phyloP scores from a whole-genome alignment of 805 yeast genomes.

The Alloascoidea hylecoeti region DNA sequence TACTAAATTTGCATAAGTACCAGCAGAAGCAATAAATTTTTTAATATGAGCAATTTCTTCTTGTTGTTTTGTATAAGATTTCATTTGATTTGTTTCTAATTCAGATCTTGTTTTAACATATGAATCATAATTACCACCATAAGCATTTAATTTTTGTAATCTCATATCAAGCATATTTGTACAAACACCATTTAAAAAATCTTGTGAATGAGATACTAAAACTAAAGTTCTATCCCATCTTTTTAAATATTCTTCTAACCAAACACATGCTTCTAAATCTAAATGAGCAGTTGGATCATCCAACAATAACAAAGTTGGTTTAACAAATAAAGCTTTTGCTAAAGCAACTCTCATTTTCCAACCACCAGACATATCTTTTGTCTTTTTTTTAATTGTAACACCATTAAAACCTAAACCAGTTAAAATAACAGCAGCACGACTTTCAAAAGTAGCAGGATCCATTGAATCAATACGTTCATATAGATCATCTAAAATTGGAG shows the following conservation, averaged over 20 bases:
- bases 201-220: conserved; percentile 95
- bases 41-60: conserved; percentile 97
- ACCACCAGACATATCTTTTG: conserved; percentile 99
- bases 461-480: conserved; percentile 92
- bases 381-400: conserved; percentile 77
- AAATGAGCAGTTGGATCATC: conserved; percentile 99
- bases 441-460: conserved; percentile 94
- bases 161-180: conserved; percentile 98
- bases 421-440: conserved; percentile 89
- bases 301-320: conserved; percentile 85
- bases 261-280: conserved; percentile 98
- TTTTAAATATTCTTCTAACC: conserved; percentile 97
- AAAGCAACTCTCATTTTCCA: conserved; percentile 99
- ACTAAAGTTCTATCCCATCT: conserved; percentile 88
- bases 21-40: conserved; percentile 98
- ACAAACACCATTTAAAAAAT: conserved; percentile 98
- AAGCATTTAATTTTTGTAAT: conserved; percentile 52
- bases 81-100: conserved; percentile 94
- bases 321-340: conserved; percentile 94
- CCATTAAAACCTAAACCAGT: conserved; percentile 95
- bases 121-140: conserved; percentile 98
- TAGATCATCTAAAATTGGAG: conserved; percentile 67
- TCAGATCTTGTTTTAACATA: conserved; percentile 91
- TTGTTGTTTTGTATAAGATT: conserved; percentile 93
- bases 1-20: conserved; percentile 98